Conservation (phyloP, 2,329 filamentous ascomycete genomes). For the Diaporthe sp. region DNA sequence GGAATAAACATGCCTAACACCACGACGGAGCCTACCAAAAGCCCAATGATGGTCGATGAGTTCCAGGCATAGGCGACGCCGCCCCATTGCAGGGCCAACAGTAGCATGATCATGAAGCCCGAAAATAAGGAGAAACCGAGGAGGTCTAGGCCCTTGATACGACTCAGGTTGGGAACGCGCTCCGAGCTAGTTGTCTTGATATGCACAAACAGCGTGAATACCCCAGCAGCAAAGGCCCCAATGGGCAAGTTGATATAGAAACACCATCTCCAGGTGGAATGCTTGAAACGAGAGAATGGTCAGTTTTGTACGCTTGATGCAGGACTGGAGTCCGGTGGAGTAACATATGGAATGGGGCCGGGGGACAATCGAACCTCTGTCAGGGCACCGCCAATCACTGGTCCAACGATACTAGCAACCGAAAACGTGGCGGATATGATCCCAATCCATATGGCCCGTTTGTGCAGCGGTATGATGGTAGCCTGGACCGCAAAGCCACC, state of each 20-base stretch:
- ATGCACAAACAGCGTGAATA: conserved; percentile 52
- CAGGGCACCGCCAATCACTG: conserved; percentile 14
- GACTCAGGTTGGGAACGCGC: conserved; percentile 51
- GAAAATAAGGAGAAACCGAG: conserved; percentile 56
- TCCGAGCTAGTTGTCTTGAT: conserved; percentile 50
- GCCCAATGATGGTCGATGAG: conserved; percentile 51
- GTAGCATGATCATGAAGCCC: conserved; percentile 53
- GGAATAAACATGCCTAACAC: conserved; percentile 48
- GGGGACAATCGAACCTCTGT: neutral
- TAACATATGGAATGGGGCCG: too few relatives aligned
- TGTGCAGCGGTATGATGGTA: conserved; percentile 31
- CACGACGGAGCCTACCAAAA: conserved; percentile 48
- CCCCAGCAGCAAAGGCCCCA: conserved; percentile 39
- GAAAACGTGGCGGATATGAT: conserved; percentile 32
- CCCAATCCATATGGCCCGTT: conserved; percentile 41
- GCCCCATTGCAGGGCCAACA: conserved; percentile 60
- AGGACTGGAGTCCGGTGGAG: neutral
- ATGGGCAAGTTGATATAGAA: conserved; percentile 33
- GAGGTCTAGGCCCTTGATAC: conserved; percentile 58
- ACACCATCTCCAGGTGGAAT: neutral
- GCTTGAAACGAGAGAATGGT: neutral
- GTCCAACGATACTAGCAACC: conserved; percentile 6
- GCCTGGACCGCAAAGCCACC: conserved; percentile 15
- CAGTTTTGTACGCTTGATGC: neutral
- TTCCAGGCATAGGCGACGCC: conserved; percentile 56